A percentile compares a stretch with the other conserved stretches of the same genome.
Evolutionary conservation across 78 protist species (phyloP).

Genomic region (Planoprotostelium fungivorum): DNA sequence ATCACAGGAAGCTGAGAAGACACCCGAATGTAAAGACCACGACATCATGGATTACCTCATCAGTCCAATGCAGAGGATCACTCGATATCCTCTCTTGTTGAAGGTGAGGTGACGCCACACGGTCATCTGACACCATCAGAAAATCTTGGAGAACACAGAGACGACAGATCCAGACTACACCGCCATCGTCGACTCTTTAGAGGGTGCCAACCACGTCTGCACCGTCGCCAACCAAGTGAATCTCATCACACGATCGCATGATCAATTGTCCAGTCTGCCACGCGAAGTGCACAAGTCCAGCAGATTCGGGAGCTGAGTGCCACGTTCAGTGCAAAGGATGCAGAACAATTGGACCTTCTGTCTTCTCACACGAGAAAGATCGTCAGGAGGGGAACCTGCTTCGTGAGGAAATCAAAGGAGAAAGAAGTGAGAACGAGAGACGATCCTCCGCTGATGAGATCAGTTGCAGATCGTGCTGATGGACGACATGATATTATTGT

Average conservation of each 20-base stretch:
- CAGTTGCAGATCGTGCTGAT: no score
- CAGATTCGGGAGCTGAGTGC: neutral
- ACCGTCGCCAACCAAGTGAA: neutral
- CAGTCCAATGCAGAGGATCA: neutral
- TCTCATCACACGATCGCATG: no score
- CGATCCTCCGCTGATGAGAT: no score
- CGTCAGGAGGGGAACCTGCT: neutral
- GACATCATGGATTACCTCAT: neutral
- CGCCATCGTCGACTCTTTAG: neutral
- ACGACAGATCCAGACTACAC: neutral
- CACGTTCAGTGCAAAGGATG: neutral
- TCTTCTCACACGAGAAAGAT: neutral
- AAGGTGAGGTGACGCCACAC: neutral
- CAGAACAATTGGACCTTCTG: neutral
- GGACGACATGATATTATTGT: no score
- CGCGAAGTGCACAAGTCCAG: neutral
- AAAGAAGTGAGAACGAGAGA: no score
- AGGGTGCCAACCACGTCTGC: neutral
- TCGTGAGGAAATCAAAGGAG: neutral
- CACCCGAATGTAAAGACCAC: neutral
- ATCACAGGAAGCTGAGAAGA: neutral
- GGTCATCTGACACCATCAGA: neutral
- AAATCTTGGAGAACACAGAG: neutral
- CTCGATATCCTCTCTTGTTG: neutral
- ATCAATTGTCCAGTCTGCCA: no score